phyloP scores from a whole-genome alignment of 768 basidiomycete genomes.

The Lactifluus rugatus region DNA sequence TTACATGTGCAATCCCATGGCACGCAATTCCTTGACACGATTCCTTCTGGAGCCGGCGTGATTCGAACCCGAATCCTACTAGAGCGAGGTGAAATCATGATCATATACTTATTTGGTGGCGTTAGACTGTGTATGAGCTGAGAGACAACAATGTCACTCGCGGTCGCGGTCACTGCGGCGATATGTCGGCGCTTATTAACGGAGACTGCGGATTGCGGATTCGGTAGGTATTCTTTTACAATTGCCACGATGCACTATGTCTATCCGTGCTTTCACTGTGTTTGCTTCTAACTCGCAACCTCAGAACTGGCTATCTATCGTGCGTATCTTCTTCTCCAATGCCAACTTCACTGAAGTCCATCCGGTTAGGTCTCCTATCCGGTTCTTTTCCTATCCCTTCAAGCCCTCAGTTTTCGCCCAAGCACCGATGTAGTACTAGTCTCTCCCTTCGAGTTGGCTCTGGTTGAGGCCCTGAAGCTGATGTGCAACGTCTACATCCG shows the following conservation, averaged over 20 bases:
- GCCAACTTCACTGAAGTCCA: not conserved
- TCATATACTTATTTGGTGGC: too few species aligned
- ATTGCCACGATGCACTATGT: conserved; percentile 4
- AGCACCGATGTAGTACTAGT: not conserved
- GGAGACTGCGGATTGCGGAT: too few species aligned
- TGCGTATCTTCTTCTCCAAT: not conserved
- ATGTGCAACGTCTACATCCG: not conserved
- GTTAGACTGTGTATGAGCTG: too few species aligned
- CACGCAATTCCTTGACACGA: too few species aligned
- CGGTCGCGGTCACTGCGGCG: not conserved
- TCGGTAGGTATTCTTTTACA: too few species aligned
- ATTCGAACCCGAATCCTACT: too few species aligned
- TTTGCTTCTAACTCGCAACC: not conserved
- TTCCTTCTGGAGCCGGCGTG: too few species aligned
- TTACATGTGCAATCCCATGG: too few species aligned
- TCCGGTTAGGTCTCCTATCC: conserved; percentile 7
- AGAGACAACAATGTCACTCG: too few species aligned
- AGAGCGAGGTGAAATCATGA: too few species aligned
- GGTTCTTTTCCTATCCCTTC: conserved; percentile 7
- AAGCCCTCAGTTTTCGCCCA: not conserved
- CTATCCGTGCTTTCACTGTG: not conserved
- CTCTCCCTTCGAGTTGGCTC: conserved; percentile 7
- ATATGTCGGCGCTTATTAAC: not conserved
- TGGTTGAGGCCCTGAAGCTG: conserved; percentile 17
- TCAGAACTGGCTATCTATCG: conserved; percentile 6